phyloP scores from a whole-genome alignment of 352 stramenopile species.

The Globisporangium uncinulatum region DNA sequence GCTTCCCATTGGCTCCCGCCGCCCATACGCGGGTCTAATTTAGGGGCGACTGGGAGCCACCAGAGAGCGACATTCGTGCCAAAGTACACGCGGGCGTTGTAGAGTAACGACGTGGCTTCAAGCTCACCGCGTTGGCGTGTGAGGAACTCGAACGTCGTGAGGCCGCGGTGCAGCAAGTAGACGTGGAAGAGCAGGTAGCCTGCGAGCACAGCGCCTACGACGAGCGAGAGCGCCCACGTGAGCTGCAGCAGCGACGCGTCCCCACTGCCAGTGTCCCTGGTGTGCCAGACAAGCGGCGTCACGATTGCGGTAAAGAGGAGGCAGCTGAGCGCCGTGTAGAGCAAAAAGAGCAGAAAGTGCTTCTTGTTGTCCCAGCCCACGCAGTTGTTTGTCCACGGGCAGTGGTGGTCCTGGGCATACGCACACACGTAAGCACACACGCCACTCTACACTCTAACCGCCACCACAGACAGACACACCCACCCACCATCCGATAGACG shows the following conservation, averaged over 20 bases:
- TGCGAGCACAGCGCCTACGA: constrained; percentile 45
- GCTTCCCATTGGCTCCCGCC: constrained; percentile 21
- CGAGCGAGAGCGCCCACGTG: constrained; percentile 42
- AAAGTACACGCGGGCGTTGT: constrained; percentile 68
- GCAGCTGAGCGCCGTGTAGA: constrained; percentile 69
- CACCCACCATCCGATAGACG: constrained; percentile 64
- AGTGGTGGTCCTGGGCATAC: constrained; percentile 62
- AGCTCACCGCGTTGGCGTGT: constrained; percentile 44
- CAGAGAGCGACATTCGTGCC: constrained; percentile 45
- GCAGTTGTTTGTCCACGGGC: constrained; percentile 82
- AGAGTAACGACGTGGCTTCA: constrained; percentile 27
- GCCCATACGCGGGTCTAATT: constrained; percentile 24
- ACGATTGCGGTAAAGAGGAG: constrained; percentile 48
- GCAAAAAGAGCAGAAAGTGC: constrained; percentile 73
- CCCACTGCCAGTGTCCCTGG: background rate
- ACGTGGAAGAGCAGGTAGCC: constrained; percentile 77
- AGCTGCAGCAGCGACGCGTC: constrained; percentile 32
- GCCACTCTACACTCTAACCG: background rate
- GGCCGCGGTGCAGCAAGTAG: constrained; percentile 53
- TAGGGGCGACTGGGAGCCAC: constrained; percentile 47
- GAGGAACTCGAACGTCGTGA: constrained; percentile 79
- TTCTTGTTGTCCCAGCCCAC: constrained; percentile 85
- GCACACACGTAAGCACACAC: background rate
- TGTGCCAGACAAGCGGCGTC: constrained; percentile 20
- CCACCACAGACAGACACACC: background rate